Base-by-base conservation (phyloP, 306 rosid genomes). In the Citrullus colocynthis region DNA sequence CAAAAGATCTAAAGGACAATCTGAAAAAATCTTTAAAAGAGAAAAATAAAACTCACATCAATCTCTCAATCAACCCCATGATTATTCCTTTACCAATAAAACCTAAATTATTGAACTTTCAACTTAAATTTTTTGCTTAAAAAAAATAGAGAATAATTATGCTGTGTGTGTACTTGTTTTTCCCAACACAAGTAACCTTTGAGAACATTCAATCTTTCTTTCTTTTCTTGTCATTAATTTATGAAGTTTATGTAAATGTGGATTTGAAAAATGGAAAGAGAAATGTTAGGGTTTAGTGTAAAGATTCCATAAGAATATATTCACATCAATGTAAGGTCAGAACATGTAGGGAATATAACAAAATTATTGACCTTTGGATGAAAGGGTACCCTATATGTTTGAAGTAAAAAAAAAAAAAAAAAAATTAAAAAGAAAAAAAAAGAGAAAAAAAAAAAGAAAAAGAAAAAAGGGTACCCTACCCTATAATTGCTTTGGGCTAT, bases 301-400 rank as follows among this genome's bases (percentile, higher is more conserved):
- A 89, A 87, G 89, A 87, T 87, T 89, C 89, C 78, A 18, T 17
- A 79, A 9, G 52, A 63, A 69, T 71, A 71, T 71, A 44, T 78
- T 80, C 63, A 80, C 77, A 75, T 85, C 70, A 78, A 78, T 66
- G 73, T 55, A 58, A 79, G 52, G 60, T 65, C 78, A 84, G 80
- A 77, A 78, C 8, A 1, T 71, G 76, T 45, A 71, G 56, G 58
- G 57, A 45, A 71, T 45, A 45, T 71, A 45, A 21, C 76, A 71
- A 44, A 71, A 71, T 71, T 71, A 71, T 71, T 60, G 55, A 45
- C 63, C 62, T 30, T 57, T 66, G 70, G 51, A 16, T 65, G 49
- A 37, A 65, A 15, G 73, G 73, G 8, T 65, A 37, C 73, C 73
- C 51, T 65, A 65, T 65, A 17, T 39, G 15, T 65, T 3, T 63